Percentiles rank a stretch among this genome's conserved stretches.
Evolutionary conservation across 2,329 filamentous ascomycete species (phyloP).

Genomic region (Sclerotinia glacialis): DNA sequence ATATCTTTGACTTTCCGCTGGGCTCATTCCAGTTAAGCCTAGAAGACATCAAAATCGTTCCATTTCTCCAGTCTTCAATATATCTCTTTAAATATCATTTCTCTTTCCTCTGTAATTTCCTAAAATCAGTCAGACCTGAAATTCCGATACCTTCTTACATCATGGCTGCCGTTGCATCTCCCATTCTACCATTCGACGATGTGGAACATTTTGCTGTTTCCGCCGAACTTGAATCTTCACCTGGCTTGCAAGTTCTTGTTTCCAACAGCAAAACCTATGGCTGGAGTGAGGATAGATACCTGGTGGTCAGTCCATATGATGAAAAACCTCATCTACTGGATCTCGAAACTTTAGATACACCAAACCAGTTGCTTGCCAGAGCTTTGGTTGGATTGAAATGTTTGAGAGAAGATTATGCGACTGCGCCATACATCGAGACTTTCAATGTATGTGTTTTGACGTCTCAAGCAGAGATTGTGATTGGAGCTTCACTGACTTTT

Average conservation of each 20-base stretch:
- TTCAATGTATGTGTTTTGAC: conserved; percentile 56
- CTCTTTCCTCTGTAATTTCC: not conserved
- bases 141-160: not conserved
- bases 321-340: conserved; percentile 69
- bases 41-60: not conserved
- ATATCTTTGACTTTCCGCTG: conserved; percentile 6
- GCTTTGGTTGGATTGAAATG: conserved; percentile 65
- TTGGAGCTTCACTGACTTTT: not conserved
- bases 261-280: not conserved
- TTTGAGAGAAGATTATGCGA: conserved; percentile 70
- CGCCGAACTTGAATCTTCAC: conserved; percentile 1
- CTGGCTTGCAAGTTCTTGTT: not conserved
- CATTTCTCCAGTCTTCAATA: conserved; percentile 3
- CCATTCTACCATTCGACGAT: conserved; percentile 19
- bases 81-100: not conserved
- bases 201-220: not conserved
- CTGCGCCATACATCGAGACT: conserved; percentile 65
- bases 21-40: not conserved
- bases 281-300: conserved; percentile 36
- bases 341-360: conserved; percentile 60
- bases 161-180: conserved; percentile 25
- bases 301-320: conserved; percentile 75
- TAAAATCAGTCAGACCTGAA: not conserved
- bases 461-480: not conserved
- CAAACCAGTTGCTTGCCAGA: conserved; percentile 67